Evolutionary conservation across 768 basidiomycete species (phyloP), one percentile per base, ranked within the genome.

Genomic region (Rubroboletus pulcherrimus): DNA sequence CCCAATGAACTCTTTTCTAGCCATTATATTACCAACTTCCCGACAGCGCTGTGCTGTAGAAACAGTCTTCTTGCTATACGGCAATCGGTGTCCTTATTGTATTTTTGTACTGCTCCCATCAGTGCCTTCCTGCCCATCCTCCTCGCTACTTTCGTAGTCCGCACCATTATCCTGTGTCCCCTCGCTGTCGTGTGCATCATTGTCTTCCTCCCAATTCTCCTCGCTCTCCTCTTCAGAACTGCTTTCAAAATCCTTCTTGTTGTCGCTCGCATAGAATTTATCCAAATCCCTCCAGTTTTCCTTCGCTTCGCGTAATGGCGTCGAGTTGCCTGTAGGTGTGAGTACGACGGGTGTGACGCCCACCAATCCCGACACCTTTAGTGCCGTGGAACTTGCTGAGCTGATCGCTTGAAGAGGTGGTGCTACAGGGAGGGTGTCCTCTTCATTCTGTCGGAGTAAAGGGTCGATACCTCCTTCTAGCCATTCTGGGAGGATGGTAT

Each of bases 381-480:
- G 51, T 53, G 57, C 56, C 29, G 67, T 51, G 51, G 64, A 60
- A 59, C 64, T 65, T 34, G 65, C 45, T 67, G 81, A 60, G n/a
- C 76, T 77, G 42, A 81, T 71, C 2, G 79, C 77, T 34, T 73
- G 72, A 19, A 70, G 66, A 8, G 65, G 66, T 21, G 73, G 68
- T 33, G 71, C 66, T 24, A 41, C 31, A 2, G 61, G 64, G n/a
- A 65, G 64, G 1, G 61, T 60, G 53, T 87, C 87, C 10, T 87
- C 85, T 44, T 79, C 81, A 19, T 74, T 76, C 57, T 93, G 87
- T 55, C 95, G 81, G 53, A 98, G 71, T 0, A 81, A 77, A 1
- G 89, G 74, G 60, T 93, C 91, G 5, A 91, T 91, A 0, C 93
- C 93, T 52, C 82, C 78, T 69, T 95, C 92, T 6, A 89, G 77